Base-by-base conservation (phyloP, 345 rosid species). In the Clausena lansium region DNA sequence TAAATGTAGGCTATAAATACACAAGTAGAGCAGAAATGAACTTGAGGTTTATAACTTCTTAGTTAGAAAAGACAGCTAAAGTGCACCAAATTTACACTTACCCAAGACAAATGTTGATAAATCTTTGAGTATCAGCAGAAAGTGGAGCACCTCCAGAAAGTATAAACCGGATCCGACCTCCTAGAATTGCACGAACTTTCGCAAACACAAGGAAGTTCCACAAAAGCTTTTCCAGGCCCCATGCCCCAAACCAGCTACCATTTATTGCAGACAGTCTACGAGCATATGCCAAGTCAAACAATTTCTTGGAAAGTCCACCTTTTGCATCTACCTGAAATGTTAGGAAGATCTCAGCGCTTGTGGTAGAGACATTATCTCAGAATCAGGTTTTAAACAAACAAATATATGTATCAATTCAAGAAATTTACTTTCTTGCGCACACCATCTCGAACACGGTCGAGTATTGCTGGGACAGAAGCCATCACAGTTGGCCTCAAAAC, bases 71-170 rank as follows among this genome's bases (percentile, higher is more conserved):
- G 36, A 61, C 78, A 71, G 67, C 67, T 54, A 73, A 84, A 55
- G 64, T 80, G 71, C 33, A 67, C 54, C 45, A 66, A 70, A 70
- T 73, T 63, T 78, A 76, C 67, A 85, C 93, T 85, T 83, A 94
- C 98, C 98, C 97, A 80, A 97, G 86, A 79, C 98, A 97, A 74
- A 97, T 91, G 91, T 93, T 97, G 87, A 97, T 94, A 85, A 94
- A 97, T 91, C 99, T 94, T 85, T 97, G 99, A 77, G 99, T 97
- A 80, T 91, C 97, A 78, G 84, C 90, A 80, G 98, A 93, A 82
- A 97, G 93, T 71, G 99, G 99, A 73, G 99, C 98, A 83, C 99
- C 99, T 25, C 99, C 99, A 57, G 98, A 97, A 67, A 97, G 93
- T 89, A 97, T 81, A 85, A 93, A 97, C 17, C 99, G 97, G 76